Evolutionary conservation across 2,329 filamentous ascomycete genomes (phyloP).

Genomic region (Fusarium fujikuroi): DNA sequence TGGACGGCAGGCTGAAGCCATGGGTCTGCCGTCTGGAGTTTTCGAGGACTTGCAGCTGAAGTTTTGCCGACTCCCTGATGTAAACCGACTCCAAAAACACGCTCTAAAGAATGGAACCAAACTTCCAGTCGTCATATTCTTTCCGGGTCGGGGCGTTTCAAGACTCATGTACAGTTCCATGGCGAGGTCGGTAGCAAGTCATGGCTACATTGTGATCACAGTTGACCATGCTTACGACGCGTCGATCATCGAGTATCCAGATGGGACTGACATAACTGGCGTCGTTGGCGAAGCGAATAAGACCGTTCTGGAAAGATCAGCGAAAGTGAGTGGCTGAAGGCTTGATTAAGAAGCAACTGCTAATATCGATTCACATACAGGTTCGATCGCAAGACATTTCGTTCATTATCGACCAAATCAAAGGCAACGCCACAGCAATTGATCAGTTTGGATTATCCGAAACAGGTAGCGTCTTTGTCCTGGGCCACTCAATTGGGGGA

Average conservation of each 20-base stretch:
- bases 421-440: neutral
- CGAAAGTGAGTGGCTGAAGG: neutral
- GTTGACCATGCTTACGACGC: neutral
- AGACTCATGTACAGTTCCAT: neutral
- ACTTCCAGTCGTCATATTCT: neutral
- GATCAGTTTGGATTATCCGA: rapidly evolving
- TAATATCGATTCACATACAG: neutral
- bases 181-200: neutral
- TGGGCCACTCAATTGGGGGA: neutral
- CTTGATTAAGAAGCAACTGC: no score
- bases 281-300: neutral
- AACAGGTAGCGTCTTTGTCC: neutral
- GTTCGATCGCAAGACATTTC: neutral
- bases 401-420: neutral
- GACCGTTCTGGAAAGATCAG: neutral
- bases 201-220: neutral
- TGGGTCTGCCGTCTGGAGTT: neutral
- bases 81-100: rapidly evolving
- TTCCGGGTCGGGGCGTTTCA: neutral
- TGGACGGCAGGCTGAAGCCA: neutral
- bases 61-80: neutral
- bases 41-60: neutral
- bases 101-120: neutral
- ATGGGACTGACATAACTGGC: neutral
- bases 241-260: neutral